Evolutionary conservation across 2,329 filamentous ascomycete genomes (phyloP).

Genomic region (Phaeoacremonium minimum): DNA sequence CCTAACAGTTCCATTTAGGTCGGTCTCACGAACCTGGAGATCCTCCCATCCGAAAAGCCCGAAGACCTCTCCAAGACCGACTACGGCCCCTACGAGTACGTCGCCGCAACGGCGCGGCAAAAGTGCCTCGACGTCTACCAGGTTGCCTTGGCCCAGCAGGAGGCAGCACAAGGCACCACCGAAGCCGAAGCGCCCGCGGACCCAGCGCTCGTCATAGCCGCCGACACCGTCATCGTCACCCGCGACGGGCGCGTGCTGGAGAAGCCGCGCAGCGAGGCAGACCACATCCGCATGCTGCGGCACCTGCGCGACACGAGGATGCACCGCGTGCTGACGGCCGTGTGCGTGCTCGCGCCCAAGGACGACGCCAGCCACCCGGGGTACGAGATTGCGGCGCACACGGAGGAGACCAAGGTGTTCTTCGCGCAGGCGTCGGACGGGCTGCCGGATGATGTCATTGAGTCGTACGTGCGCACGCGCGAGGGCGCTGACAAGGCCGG

Average conservation of each 20-base stretch:
- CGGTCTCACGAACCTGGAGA: conserved; percentile 76
- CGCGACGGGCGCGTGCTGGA: conserved; percentile 76
- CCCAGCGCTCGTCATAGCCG: conserved; percentile 79
- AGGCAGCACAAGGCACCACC: conserved; percentile 21
- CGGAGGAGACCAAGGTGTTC: conserved; percentile 88
- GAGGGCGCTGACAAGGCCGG: conserved; percentile 96
- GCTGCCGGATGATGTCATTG: conserved; percentile 73
- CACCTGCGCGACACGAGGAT: conserved; percentile 69
- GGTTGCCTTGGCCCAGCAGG: conserved; percentile 34
- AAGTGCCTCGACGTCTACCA: conserved; percentile 75
- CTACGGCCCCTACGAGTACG: conserved; percentile 84
- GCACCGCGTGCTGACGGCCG: conserved; percentile 83
- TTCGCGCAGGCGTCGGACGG: conserved; percentile 65
- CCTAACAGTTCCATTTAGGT: conserved; percentile 45
- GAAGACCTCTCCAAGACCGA: conserved; percentile 77
- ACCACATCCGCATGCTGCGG: conserved; percentile 82
- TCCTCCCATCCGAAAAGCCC: conserved; percentile 75
- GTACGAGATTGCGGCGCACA: conserved; percentile 74
- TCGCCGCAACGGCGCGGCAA: conserved; percentile 75
- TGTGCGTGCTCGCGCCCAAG: conserved; percentile 78
- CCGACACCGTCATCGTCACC: conserved; percentile 85
- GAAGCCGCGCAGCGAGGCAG: conserved; percentile 77
- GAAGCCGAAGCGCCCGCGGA: conserved; percentile 43
- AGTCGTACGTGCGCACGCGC: conserved; percentile 73
- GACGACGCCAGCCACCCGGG: conserved; percentile 79